Evolutionary conservation across 2,329 filamentous ascomycete genomes (phyloP).

Genomic region (Exophiala viscosa): DNA sequence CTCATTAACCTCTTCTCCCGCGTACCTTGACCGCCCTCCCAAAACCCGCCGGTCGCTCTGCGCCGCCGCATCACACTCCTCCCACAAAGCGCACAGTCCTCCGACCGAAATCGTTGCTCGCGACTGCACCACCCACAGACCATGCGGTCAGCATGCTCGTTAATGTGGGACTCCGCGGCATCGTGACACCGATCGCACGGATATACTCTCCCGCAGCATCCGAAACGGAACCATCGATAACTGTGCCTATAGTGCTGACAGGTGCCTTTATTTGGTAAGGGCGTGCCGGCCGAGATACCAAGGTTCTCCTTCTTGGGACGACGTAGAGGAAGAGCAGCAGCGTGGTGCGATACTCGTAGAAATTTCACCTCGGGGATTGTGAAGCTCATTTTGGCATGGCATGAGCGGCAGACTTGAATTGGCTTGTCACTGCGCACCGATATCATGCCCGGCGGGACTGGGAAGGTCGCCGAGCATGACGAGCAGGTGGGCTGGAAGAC

Average conservation of each 20-base stretch:
- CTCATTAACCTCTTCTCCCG: conserved; percentile 68
- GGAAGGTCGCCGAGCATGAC: conserved; percentile 66
- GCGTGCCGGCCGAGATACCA: conserved; percentile 53
- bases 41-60: conserved; percentile 58
- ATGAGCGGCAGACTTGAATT: conserved; percentile 72
- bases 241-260: conserved; percentile 55
- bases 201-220: conserved; percentile 56
- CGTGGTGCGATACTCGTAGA: conserved; percentile 57
- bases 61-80: conserved; percentile 65
- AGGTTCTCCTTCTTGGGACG: conserved; percentile 45
- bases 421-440: conserved; percentile 70
- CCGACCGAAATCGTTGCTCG: conserved; percentile 74
- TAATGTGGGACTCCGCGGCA: conserved; percentile 63
- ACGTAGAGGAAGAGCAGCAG: conserved; percentile 29
- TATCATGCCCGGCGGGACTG: conserved; percentile 57
- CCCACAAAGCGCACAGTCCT: conserved; percentile 72
- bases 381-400: conserved; percentile 75
- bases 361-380: conserved; percentile 76
- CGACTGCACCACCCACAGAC: conserved; percentile 73
- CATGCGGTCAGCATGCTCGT: conserved; percentile 82
- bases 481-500: conserved; percentile 75
- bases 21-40: conserved; percentile 85
- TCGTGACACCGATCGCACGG: conserved; percentile 71
- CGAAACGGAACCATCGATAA: conserved; percentile 58
- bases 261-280: conserved; percentile 51